These are phyloP conservation scores for Oenanthe sinensis DNA, from an alignment of 129 eudicot genomes.

Conservation along the genomic window DNA sequence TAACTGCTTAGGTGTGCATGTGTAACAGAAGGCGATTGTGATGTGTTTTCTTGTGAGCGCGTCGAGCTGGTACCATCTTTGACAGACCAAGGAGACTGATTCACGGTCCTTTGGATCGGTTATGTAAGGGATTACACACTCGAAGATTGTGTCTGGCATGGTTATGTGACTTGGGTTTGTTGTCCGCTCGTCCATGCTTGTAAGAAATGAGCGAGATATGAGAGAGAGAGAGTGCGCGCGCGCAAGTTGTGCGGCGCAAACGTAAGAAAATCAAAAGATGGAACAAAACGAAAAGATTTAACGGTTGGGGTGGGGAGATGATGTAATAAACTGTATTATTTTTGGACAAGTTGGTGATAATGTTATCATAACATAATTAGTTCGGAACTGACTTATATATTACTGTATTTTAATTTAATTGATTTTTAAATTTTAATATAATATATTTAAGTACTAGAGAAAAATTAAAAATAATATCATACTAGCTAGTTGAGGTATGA, in stretches of 20 bases:
- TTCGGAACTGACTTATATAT: not conserved
- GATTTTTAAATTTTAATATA: too few species aligned
- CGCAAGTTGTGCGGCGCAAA: slow-evolving; percentile 7
- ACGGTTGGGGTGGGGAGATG: not conserved
- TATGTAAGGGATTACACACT: slow-evolving; percentile 60
- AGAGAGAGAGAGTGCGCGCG: not conserved
- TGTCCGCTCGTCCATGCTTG: slow-evolving; percentile 20
- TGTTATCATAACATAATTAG: not conserved
- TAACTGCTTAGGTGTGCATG: slow-evolving; percentile 54
- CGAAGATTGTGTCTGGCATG: slow-evolving; percentile 49
- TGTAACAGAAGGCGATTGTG: slow-evolving; percentile 73
- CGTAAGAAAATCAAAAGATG: slow-evolving; percentile 3
- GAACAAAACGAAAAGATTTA: not conserved
- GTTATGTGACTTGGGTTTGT: slow-evolving; percentile 17
- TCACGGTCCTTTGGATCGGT: slow-evolving; percentile 65
- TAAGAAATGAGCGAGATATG: not conserved
- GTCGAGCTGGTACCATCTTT: slow-evolving; percentile 55
- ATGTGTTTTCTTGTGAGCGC: slow-evolving; percentile 65
- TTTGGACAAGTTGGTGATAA: not conserved
- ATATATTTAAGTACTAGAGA: too few species aligned
- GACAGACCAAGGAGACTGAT: slow-evolving; percentile 66
- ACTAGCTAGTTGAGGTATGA: too few species aligned
- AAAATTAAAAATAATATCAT: too few species aligned
- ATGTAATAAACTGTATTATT: not conserved
- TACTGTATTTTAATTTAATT: too few species aligned